Evolutionary conservation across 176 grass and related monocot genomes (phyloP).

Genomic region (Hsuehochloa calcarea): DNA sequence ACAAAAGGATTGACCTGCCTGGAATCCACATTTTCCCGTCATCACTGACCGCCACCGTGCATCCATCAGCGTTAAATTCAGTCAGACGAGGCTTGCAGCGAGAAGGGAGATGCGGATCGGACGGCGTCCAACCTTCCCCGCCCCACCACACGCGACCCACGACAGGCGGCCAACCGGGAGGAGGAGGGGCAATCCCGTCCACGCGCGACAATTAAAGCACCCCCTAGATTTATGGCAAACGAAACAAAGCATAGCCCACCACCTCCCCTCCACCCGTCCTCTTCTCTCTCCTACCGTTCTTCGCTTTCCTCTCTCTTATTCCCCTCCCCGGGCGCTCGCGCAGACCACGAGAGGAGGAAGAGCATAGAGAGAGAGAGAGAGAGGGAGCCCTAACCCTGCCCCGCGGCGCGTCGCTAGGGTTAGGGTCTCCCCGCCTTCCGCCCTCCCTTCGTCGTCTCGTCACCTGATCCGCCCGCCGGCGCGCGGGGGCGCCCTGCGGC

Average conservation of each 20-base stretch:
- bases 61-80: neutral
- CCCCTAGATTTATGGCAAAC: constrained; percentile 45
- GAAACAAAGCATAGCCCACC: constrained; percentile 35
- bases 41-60: constrained; percentile 5
- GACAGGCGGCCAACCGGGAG: constrained; percentile 20
- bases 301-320: constrained; percentile 21
- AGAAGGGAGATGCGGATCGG: constrained; percentile 20
- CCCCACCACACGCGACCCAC: constrained; percentile 17
- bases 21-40: neutral
- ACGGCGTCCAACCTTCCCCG: constrained; percentile 5
- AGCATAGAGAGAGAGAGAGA: neutral
- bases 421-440: constrained; percentile 51
- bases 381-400: constrained; percentile 57
- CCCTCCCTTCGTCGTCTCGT: constrained; percentile 13
- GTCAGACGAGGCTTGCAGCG: neutral
- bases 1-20: constrained; percentile 6
- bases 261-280: constrained; percentile 28
- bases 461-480: constrained; percentile 25
- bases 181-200: constrained; percentile 60
- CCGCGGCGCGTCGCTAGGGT: constrained; percentile 42
- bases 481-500: constrained; percentile 30
- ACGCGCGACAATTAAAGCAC: constrained; percentile 26
- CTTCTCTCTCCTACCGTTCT: neutral
- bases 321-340: constrained; percentile 32
- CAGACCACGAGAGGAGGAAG: constrained; percentile 42